Base-by-base conservation (phyloP, 768 basidiomycete species). In the Psilocybe azurescens region DNA sequence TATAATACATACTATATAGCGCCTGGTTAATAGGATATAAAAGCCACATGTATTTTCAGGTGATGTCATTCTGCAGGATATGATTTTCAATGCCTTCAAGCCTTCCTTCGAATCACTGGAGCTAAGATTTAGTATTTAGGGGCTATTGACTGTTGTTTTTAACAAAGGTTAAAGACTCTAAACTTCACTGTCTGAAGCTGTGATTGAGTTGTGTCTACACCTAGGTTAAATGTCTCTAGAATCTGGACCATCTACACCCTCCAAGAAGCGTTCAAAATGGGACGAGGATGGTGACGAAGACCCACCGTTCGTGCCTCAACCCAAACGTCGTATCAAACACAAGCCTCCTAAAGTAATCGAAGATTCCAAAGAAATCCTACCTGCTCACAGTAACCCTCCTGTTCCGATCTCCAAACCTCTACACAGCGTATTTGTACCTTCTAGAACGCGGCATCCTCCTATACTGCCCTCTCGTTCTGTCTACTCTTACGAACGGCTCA, bases 391-490 rank as follows among this genome's bases (percentile, higher is more conserved):
- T 49, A 71, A 66, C 39, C 39, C 60, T 11, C 63, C 66, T 39
- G 53, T 58, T 59, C 49, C 65, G 20, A 61, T 62, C n/a, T 32
- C 59, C 20, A 70, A 72, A 38, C 67, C 70, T 6, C 65, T 68
- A 5, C 83, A 90, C 64, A 94, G 93, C 66, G 66, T 81, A 36
- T 91, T 87, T 73, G 93, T 89, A 0, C 96, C 95, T 3, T 85
- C 85, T 44, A 83, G 95, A 56, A 88, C 85, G 3, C 76, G 78
- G 1, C 92, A 98, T 73, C 95, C 95, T 32, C 80, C 88, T 1
- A 86, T 99, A 24, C 77, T 84, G 44, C 88, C 96, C 1, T 96
- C 97, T 28, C 90, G 97, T 24, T 96, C 95, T 4, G 97, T 98
- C 1, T 97, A 95, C 76, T 88, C 85, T 67, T 98, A 98, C 73